Conservation (phyloP, 1,139 yeast genomes). For the Candida freyschussii region DNA sequence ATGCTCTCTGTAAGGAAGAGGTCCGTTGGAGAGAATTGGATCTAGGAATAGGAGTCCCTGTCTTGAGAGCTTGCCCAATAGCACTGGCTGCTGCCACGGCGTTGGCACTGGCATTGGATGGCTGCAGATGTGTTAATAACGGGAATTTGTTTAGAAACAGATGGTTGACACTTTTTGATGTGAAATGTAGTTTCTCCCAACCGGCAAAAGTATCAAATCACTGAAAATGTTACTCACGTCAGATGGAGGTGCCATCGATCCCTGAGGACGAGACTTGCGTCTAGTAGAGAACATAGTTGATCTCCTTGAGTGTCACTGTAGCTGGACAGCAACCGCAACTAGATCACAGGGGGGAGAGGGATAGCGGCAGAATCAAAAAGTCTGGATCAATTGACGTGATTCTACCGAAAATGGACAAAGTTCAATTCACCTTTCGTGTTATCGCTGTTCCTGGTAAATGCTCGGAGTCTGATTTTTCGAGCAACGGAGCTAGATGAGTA, state of each 20-base stretch:
- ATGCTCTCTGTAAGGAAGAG: constrained; percentile 22
- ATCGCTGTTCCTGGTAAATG: too few relatives aligned
- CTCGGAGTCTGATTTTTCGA: too few relatives aligned
- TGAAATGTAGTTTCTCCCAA: too few relatives aligned
- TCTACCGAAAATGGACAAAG: too few relatives aligned
- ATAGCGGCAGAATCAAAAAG: too few relatives aligned
- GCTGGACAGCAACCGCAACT: too few relatives aligned
- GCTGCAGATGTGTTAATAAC: constrained; percentile 14
- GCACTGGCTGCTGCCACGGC: constrained; percentile 44
- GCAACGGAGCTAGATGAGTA: too few relatives aligned
- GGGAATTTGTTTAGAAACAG: neutral
- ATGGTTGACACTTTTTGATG: too few relatives aligned
- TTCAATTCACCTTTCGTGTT: too few relatives aligned
- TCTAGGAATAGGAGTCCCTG: constrained; percentile 28
- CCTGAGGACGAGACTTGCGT: constrained; percentile 15
- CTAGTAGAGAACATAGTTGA: constrained; percentile 10
- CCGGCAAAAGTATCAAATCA: too few relatives aligned
- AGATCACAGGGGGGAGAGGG: too few relatives aligned
- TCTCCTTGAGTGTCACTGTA: constrained; percentile 1
- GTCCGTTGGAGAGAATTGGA: constrained; percentile 24
- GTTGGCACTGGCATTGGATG: constrained; percentile 29
- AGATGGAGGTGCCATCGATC: constrained; percentile 13
- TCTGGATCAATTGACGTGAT: too few relatives aligned
- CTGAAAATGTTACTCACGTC: constrained; percentile 9
- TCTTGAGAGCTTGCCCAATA: constrained; percentile 31